Conservation (phyloP, 1,284 basidiomycete species). For the Phellopilus nigrolimitatus region DNA sequence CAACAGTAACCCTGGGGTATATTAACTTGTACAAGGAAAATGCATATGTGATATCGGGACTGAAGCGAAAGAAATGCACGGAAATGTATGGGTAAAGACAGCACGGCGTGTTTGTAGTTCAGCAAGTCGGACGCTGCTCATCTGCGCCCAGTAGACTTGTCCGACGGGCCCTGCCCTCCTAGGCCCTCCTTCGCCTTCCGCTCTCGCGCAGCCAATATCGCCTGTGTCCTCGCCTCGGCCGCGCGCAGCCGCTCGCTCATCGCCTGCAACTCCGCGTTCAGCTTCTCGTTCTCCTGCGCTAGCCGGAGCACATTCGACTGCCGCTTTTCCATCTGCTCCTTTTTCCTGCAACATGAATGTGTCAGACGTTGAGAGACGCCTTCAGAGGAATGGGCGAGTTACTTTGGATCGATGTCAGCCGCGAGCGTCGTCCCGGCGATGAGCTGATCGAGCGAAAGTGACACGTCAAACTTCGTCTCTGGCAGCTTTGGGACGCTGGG, state of each 20-base stretch:
- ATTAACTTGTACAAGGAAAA: conserved; percentile 7
- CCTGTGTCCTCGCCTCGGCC: conserved; percentile 58
- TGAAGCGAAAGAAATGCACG: not conserved
- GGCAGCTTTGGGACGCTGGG: conserved; percentile 14
- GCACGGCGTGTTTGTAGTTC: conserved; percentile 1
- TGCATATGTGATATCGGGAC: not conserved
- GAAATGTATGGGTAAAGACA: not conserved
- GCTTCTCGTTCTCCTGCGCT: conserved; percentile 70
- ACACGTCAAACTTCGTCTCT: conserved; percentile 16
- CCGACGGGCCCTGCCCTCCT: not conserved
- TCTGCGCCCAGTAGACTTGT: not conserved
- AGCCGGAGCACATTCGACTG: conserved; percentile 71
- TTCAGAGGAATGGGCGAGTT: not conserved
- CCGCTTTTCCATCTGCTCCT: conserved; percentile 63
- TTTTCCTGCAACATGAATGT: conserved; percentile 16
- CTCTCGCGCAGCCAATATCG: conserved; percentile 41
- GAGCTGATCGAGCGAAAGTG: conserved; percentile 19
- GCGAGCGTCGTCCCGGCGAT: conserved; percentile 10
- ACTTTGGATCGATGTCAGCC: conserved; percentile 15
- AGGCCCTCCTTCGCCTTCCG: conserved; percentile 28
- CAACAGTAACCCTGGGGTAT: not conserved
- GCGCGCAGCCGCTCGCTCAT: conserved; percentile 72
- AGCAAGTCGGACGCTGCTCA: not conserved
- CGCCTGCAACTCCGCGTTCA: conserved; percentile 66
- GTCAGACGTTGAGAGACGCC: not conserved